Percentiles rank a stretch among this genome's conserved stretches.
Evolutionary conservation across 1,284 basidiomycete species (phyloP).

Genomic region (Prillingera fragicola): DNA sequence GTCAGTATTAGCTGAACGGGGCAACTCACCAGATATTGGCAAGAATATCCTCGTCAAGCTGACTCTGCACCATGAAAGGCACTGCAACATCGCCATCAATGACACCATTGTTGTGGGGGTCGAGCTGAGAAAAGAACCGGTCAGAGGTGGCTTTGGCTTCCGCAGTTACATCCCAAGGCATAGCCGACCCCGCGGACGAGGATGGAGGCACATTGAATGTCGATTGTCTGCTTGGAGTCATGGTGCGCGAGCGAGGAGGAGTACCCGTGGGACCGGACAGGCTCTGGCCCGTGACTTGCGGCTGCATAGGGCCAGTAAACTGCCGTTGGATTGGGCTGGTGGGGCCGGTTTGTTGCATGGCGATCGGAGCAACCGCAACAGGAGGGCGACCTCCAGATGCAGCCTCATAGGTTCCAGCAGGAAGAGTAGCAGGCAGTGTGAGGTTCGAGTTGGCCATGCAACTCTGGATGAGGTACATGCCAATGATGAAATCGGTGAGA

Average conservation of each 20-base stretch:
- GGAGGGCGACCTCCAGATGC: conserved; percentile 56
- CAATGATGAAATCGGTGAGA: conserved; percentile 86
- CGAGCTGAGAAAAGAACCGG: conserved; percentile 75
- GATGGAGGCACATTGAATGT: too few relatives aligned
- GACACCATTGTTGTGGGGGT: conserved; percentile 67
- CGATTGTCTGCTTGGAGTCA: conserved; percentile 22
- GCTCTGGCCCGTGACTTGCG: conserved; percentile 51
- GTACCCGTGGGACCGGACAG: conserved; percentile 7
- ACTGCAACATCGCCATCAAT: conserved; percentile 93
- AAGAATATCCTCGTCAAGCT: conserved; percentile 73
- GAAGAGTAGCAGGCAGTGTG: conserved; percentile 69
- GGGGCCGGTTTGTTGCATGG: conserved; percentile 38
- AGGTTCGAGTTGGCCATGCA: conserved; percentile 76
- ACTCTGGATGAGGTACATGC: conserved; percentile 88
- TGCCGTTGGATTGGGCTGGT: conserved; percentile 25
- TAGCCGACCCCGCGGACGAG: conserved; percentile 32
- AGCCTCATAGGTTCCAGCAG: conserved; percentile 86
- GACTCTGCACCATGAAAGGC: conserved; percentile 91
- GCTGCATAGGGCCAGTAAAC: conserved; percentile 53
- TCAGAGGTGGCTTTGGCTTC: conserved; percentile 77
- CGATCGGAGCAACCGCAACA: conserved; percentile 24
- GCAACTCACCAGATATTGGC: conserved; percentile 79
- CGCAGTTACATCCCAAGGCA: conserved; percentile 74
- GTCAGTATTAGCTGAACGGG: conserved; percentile 2
- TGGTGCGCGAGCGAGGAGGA: conserved; percentile 14